phyloP scores from a whole-genome alignment of 2,329 filamentous ascomycete species.

The Sclerotinia minor region DNA sequence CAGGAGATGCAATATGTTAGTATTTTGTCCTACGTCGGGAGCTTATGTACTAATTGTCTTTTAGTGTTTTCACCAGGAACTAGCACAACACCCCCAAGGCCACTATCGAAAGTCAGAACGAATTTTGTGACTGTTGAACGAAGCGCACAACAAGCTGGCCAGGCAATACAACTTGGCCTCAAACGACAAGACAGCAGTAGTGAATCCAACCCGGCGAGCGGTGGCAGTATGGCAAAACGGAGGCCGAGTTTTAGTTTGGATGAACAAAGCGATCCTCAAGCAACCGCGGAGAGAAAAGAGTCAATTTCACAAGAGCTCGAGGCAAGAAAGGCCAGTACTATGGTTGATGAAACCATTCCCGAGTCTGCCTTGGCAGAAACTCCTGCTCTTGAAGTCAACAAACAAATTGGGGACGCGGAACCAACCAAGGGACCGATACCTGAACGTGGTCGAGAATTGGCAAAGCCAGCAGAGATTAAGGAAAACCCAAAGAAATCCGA shows the following conservation, averaged over 20 bases:
- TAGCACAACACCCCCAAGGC: conserved; percentile 54
- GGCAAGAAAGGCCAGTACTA: conserved; percentile 35
- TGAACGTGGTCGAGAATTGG: conserved; percentile 24
- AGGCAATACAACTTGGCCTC: conserved; percentile 46
- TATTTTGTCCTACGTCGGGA: conserved; percentile 27
- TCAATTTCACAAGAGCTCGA: conserved; percentile 35
- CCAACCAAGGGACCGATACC: conserved; percentile 23
- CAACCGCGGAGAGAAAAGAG: conserved; percentile 34
- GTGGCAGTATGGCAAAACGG: conserved; percentile 34
- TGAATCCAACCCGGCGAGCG: conserved; percentile 20
- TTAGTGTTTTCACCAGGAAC: conserved; percentile 33
- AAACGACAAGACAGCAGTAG: conserved; percentile 42
- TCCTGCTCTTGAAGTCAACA: conserved; percentile 30
- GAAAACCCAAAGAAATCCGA: conserved; percentile 24
- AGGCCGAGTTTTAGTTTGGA: conserved; percentile 39
- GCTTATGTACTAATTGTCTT: conserved; percentile 22
- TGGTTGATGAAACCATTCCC: conserved; percentile 37
- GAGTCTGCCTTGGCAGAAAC: conserved; percentile 37
- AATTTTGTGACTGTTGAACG: conserved; percentile 72
- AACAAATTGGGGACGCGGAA: conserved; percentile 29
- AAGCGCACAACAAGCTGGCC: conserved; percentile 41
- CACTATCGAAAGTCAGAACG: conserved; percentile 72
- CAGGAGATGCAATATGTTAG: conserved; percentile 53
- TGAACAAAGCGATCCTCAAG: conserved; percentile 33
- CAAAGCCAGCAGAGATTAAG: conserved; percentile 28